Conservation (phyloP, 176 grass and related monocot genomes). For the Carex kokanica region DNA sequence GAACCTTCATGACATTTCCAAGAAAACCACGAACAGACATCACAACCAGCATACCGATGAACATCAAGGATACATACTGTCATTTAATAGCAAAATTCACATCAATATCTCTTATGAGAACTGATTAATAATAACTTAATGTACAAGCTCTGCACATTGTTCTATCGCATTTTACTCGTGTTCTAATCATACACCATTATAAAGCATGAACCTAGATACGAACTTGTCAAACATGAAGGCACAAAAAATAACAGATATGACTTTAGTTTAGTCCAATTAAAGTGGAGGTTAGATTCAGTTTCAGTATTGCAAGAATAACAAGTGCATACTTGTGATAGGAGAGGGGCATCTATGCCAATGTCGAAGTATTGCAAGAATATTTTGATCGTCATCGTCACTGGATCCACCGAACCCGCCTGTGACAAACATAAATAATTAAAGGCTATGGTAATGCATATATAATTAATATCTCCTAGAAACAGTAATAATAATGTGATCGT, state of each 20-base stretch:
- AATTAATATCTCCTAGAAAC: neutral
- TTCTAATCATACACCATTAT: conserved; percentile 7
- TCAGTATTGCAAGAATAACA: neutral
- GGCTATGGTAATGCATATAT: conserved; percentile 13
- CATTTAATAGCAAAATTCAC: conserved; percentile 19
- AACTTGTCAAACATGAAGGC: neutral
- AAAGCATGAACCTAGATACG: neutral
- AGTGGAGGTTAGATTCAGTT: neutral
- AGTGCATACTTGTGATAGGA: conserved; percentile 71
- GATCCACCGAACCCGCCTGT: conserved; percentile 91
- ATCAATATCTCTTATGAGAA: conserved; percentile 1
- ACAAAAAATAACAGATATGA: conserved; percentile 1
- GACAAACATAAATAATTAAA: conserved; percentile 30
- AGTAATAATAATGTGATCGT: conserved; percentile 7
- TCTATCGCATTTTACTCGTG: neutral
- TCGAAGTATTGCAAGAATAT: conserved; percentile 96
- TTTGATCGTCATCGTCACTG: conserved; percentile 93
- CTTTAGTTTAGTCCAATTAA: neutral
- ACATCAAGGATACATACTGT: conserved; percentile 95
- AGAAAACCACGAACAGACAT: conserved; percentile 97
- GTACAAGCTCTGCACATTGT: neutral
- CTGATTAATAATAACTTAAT: conserved; percentile 2
- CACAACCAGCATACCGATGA: conserved; percentile 97
- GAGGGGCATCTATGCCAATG: conserved; percentile 87
- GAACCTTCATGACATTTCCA: conserved; percentile 95